These are phyloP conservation scores for Dipteronia sinensis DNA, from an alignment of 345 rosid species.

Conservation along the genomic window DNA sequence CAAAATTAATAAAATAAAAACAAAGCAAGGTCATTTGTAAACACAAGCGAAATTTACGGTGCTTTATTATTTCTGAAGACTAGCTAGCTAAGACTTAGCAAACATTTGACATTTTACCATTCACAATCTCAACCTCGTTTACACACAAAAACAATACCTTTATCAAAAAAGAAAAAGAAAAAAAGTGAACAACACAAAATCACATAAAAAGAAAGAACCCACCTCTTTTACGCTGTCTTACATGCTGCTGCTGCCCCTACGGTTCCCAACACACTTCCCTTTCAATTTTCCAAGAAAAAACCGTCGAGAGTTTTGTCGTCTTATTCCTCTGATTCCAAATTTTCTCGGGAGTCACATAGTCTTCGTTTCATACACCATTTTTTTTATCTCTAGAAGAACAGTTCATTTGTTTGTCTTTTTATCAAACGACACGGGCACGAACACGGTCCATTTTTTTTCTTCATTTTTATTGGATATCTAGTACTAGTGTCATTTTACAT, in stretches of 20 bases:
- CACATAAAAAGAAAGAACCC: neutral
- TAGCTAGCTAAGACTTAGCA: neutral
- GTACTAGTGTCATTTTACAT: neutral
- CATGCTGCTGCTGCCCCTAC: neutral
- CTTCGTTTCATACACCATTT: neutral
- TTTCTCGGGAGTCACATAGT: constrained; percentile 1
- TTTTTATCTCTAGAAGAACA: constrained; percentile 6
- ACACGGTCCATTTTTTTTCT: neutral
- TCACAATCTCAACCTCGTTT: neutral
- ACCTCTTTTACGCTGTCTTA: neutral
- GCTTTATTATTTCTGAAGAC: neutral
- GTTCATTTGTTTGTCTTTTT: neutral
- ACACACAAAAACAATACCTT: neutral
- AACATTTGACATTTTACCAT: neutral
- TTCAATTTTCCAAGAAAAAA: constrained; percentile 9
- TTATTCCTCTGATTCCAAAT: constrained; percentile 2
- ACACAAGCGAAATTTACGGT: neutral
- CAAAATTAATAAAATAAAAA: no score
- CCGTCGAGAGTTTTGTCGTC: constrained; percentile 3
- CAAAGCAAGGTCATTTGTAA: neutral
- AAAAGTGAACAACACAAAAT: neutral
- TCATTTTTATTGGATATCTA: neutral
- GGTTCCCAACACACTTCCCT: neutral
- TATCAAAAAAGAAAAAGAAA: neutral
- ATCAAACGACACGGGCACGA: neutral